phyloP scores from a whole-genome alignment of 495 filamentous ascomycete genomes.

The Aspergillus asperescens region DNA sequence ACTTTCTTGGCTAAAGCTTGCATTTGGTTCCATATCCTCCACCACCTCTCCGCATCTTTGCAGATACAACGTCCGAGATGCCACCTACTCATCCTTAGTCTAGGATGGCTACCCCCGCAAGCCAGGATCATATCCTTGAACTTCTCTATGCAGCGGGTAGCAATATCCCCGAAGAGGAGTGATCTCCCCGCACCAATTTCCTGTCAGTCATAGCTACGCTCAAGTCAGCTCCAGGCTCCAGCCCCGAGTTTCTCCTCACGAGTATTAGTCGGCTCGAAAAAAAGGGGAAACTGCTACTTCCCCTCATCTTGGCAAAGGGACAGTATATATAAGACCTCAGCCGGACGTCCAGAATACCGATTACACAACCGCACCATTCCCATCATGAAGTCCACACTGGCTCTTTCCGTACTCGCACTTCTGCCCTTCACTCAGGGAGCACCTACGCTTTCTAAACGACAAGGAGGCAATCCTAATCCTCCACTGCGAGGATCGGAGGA shows the following conservation, averaged over 20 bases:
- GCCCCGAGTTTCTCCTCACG: too few relatives aligned
- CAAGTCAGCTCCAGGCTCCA: not conserved
- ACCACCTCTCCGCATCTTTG: not conserved
- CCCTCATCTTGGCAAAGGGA: not conserved
- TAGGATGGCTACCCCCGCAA: not conserved
- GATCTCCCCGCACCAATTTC: conserved; percentile 6
- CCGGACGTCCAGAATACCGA: too few relatives aligned
- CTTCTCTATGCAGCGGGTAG: not conserved
- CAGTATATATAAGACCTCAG: not conserved
- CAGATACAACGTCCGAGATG: not conserved
- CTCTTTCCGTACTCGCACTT: conserved; percentile 6
- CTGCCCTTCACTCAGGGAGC: conserved; percentile 14
- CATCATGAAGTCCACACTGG: conserved; percentile 17
- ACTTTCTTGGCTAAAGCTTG: conserved; percentile 16
- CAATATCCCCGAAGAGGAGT: not conserved
- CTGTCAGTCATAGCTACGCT: not conserved
- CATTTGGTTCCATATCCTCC: not conserved
- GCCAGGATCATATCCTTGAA: not conserved
- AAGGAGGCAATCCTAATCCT: conserved; percentile 28
- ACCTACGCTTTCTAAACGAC: conserved; percentile 11
- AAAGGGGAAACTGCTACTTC: not conserved
- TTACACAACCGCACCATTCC: not conserved
- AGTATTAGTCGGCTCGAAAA: too few relatives aligned
- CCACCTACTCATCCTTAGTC: too few relatives aligned
- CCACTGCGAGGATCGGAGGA: conserved; percentile 29